These are phyloP conservation scores for Fimicolochytrium jonesii DNA, from an alignment of 192 early-diverging fungal genomes.

Conservation along the genomic window DNA sequence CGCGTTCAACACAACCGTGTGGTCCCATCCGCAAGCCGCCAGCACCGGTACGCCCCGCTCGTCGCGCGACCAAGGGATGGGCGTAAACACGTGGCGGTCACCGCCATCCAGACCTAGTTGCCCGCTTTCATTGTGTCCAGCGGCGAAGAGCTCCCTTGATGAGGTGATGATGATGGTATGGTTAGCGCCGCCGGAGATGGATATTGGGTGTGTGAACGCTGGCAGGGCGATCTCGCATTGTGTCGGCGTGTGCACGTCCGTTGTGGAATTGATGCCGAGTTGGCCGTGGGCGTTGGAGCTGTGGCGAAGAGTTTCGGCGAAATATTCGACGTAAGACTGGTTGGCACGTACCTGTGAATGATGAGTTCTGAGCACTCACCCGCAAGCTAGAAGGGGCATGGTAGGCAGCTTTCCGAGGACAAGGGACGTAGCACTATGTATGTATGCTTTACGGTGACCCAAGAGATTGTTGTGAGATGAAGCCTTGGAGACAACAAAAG, in stretches of 20 bases:
- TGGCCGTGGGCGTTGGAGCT: constrained; percentile 68
- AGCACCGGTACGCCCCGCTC: not conserved
- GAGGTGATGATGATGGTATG: constrained; percentile 54
- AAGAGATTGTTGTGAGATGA: too few relatives aligned
- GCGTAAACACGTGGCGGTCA: not conserved
- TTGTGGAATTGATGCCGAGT: constrained; percentile 48
- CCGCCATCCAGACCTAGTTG: constrained; percentile 31
- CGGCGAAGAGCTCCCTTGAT: constrained; percentile 36
- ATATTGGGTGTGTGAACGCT: constrained; percentile 7
- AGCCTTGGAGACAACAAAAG: too few relatives aligned
- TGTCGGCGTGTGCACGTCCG: constrained; percentile 37
- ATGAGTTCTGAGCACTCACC: not conserved
- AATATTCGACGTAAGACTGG: not conserved
- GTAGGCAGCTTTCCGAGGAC: too few relatives aligned
- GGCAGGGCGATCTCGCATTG: constrained; percentile 8
- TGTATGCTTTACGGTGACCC: too few relatives aligned
- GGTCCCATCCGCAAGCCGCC: constrained; percentile 65
- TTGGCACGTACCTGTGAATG: not conserved
- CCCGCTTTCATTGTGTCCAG: constrained; percentile 46
- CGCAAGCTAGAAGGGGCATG: not conserved
- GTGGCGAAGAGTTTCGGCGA: constrained; percentile 26
- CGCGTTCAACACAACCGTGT: constrained; percentile 32
- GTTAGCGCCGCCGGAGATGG: constrained; percentile 63
- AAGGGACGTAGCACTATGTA: too few relatives aligned
- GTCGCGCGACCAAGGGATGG: not conserved